Conservation (phyloP, 2,329 filamentous ascomycete genomes). For the Colletotrichum spaethianum region DNA sequence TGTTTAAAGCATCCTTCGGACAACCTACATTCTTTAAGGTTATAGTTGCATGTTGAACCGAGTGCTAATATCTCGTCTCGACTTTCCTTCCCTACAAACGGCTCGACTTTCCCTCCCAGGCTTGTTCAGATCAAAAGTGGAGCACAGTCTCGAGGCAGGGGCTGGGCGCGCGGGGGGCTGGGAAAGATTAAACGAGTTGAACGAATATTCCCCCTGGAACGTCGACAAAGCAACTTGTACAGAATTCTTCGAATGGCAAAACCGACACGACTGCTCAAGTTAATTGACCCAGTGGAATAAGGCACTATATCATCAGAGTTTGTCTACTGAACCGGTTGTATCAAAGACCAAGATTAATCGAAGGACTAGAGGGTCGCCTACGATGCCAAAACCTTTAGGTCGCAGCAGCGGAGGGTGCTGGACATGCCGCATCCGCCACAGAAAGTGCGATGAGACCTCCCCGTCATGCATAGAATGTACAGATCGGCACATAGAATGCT, state of each 20-base stretch:
- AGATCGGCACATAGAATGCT: conserved; percentile 44
- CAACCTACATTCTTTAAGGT: too few species aligned
- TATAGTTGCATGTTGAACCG: too few species aligned
- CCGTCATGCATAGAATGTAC: conserved; percentile 46
- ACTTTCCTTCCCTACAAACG: conserved; percentile 16
- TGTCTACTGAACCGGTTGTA: not conserved
- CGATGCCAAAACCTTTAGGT: conserved; percentile 21
- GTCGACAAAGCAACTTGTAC: not conserved
- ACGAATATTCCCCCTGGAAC: not conserved
- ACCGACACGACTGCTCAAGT: not conserved
- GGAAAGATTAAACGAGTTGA: conserved; percentile 8
- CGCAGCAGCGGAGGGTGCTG: conserved; percentile 46
- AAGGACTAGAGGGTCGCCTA: not conserved
- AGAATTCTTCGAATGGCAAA: not conserved
- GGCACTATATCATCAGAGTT: not conserved
- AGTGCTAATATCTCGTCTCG: conserved; percentile 15
- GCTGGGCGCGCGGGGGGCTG: not conserved
- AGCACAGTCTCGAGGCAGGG: not conserved
- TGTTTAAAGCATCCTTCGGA: too few species aligned
- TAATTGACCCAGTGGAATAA: not conserved
- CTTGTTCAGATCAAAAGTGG: too few species aligned
- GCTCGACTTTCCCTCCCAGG: conserved; percentile 24
- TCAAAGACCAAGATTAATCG: not conserved
- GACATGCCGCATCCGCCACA: conserved; percentile 49
- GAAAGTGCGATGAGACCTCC: conserved; percentile 47